Base-by-base conservation (phyloP, 305 asterid species). In the Lippia alba region DNA sequence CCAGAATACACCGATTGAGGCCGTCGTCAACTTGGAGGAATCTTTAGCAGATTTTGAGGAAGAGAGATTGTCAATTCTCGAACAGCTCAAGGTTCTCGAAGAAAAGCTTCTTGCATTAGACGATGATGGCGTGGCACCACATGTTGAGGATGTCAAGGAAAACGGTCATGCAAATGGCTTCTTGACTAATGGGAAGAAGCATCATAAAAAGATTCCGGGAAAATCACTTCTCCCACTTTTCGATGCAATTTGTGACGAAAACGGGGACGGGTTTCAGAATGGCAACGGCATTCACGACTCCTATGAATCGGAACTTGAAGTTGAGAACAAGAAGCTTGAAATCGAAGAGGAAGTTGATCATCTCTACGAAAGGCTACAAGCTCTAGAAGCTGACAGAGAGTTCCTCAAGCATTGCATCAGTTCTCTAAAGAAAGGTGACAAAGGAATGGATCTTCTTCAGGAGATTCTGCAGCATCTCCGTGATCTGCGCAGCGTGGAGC, bases 371-470 rank as follows among this genome's bases (percentile, higher is more conserved):
- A 88, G 97, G 82, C 66, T 94, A 60, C 97, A 90, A 81, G 97
- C 99, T 39, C 95, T 94, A 30, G 99, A 94, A 75, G 96, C 97
- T 5, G 99, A 94, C 56, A 81, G 91, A 67, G 97, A 90, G 87
- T 94, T 94, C 77, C 80, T 94, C 49, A 91, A 90, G 82, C 96
- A 94, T 30, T 94, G 97, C 89, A 75, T 91, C 16, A 82, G 94
- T 76, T 94, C 97, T 40, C 80, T 94, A 45, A 89, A 85, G 81
- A 90, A 94, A 84, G 97, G 99, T 5, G 97, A 91, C 74, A 94
- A 91, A 70, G 99, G 97, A 12, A 84, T 91, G 85, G 87, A 88
- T 82, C 96, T 94, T 67, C 96, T 94, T 41, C 96, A 94, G 78
- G 97, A 94, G 60, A 94, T 94, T 76, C 64, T 94, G 30, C 99